phyloP scores from a whole-genome alignment of 768 basidiomycete genomes.

The Pluteus cervinus region DNA sequence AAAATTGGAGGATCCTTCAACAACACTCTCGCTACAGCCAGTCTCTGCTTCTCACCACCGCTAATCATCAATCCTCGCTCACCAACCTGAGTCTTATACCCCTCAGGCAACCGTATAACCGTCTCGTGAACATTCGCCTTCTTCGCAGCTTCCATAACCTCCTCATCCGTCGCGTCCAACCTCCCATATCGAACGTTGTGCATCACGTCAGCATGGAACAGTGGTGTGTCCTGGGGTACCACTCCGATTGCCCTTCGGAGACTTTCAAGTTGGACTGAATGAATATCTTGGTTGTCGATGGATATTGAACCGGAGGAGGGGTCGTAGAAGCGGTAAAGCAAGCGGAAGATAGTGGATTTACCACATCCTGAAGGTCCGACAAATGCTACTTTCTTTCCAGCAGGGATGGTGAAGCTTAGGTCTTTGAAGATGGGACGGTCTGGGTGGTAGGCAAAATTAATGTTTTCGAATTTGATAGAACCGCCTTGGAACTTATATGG shows the following conservation, averaged over 20 bases:
- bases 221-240: constrained; percentile 96
- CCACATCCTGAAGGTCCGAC: constrained; percentile 97
- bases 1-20: constrained; percentile 93
- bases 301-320: constrained; percentile 75
- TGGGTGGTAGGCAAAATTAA: constrained; percentile 89
- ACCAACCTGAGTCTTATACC: constrained; percentile 87
- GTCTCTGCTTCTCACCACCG: constrained; percentile 95
- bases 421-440: constrained; percentile 86
- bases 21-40: constrained; percentile 90
- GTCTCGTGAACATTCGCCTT: constrained; percentile 87
- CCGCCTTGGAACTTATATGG: constrained; percentile 74
- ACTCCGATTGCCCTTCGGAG: constrained; percentile 80
- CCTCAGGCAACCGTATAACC: constrained; percentile 74
- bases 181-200: constrained; percentile 95
- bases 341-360: constrained; percentile 93
- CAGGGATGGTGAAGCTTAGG: constrained; percentile 86
- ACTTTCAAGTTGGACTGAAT: constrained; percentile 61
- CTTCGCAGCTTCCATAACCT: constrained; percentile 77
- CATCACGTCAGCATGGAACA: constrained; percentile 94
- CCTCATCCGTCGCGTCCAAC: constrained; percentile 81
- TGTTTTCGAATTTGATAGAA: constrained; percentile 88
- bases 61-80: constrained; percentile 98
- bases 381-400: constrained; percentile 94
- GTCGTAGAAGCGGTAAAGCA: constrained; percentile 93
- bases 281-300: constrained; percentile 85